Evolutionary conservation across 1,139 yeast genomes (phyloP).

Genomic region (Yarrowia galli): DNA sequence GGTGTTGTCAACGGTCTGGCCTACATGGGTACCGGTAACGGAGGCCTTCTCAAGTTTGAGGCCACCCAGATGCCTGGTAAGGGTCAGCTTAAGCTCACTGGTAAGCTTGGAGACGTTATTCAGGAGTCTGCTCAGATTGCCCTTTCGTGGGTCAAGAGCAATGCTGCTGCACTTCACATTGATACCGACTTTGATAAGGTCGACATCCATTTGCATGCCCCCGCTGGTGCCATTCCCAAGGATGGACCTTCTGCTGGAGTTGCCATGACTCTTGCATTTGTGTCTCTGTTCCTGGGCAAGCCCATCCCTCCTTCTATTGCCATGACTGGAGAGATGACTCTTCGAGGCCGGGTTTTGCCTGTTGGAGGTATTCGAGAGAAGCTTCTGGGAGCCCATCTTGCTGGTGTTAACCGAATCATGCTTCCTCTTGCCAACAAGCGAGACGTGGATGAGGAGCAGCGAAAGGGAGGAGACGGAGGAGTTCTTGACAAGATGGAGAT

Average conservation of each 20-base stretch:
- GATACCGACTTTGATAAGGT: slow-evolving; percentile 56
- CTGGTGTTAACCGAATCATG: slow-evolving; percentile 66
- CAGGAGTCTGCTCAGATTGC: slow-evolving; percentile 86
- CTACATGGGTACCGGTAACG: slow-evolving; percentile 87
- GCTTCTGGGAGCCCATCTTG: slow-evolving; percentile 81
- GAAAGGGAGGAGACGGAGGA: slow-evolving; percentile 52
- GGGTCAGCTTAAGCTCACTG: slow-evolving; percentile 71
- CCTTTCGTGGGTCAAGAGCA: slow-evolving; percentile 71
- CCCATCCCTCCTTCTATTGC: slow-evolving; percentile 77
- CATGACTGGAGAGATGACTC: slow-evolving; percentile 93
- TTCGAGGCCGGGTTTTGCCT: slow-evolving; percentile 84
- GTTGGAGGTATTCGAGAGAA: slow-evolving; percentile 92
- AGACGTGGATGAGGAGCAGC: slow-evolving; percentile 65
- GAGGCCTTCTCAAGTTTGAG: slow-evolving; percentile 82
- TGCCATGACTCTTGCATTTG: slow-evolving; percentile 81
- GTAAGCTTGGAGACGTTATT: slow-evolving; percentile 82
- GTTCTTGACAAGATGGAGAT: slow-evolving; percentile 64
- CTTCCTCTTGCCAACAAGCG: slow-evolving; percentile 75
- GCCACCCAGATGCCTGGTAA: slow-evolving; percentile 68
- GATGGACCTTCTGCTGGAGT: slow-evolving; percentile 97
- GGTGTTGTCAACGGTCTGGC: slow-evolving; percentile 94
- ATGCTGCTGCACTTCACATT: slow-evolving; percentile 54
- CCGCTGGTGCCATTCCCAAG: slow-evolving; percentile 85
- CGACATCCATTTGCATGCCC: slow-evolving; percentile 85
- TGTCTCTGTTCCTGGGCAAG: slow-evolving; percentile 71